Conservation (phyloP, 2,329 filamentous ascomycete genomes). For the Trichophyton equinum region DNA sequence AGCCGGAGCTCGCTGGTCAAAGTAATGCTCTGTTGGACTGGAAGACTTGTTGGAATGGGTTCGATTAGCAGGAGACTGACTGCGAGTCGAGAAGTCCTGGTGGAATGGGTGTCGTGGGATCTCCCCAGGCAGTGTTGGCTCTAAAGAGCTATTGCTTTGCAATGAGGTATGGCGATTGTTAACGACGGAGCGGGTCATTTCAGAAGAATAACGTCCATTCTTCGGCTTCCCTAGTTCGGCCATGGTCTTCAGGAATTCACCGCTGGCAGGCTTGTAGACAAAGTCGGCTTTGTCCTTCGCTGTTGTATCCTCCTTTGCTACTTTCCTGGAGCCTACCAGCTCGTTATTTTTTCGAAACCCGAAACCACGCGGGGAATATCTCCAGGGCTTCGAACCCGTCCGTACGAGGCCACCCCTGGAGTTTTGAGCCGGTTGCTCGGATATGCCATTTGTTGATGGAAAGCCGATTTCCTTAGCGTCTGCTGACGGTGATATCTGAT, state of each 20-base stretch:
- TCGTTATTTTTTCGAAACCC: neutral
- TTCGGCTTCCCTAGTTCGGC: conserved; percentile 13
- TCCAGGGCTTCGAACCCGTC: neutral
- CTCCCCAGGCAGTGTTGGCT: conserved; percentile 6
- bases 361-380: neutral
- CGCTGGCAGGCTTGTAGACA: conserved; percentile 15
- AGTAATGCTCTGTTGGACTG: neutral
- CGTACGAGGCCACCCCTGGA: neutral
- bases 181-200: neutral
- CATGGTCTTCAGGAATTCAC: conserved; percentile 14
- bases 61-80: neutral
- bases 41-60: neutral
- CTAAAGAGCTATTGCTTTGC: conserved; percentile 6
- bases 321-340: neutral
- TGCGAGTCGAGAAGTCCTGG: conserved; percentile 2
- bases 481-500: conserved; percentile 9
- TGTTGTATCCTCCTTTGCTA: neutral
- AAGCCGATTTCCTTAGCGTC: neutral
- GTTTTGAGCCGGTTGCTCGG: neutral
- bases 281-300: conserved; percentile 9
- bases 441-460: neutral
- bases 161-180: neutral
- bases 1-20: neutral
- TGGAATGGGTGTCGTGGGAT: conserved; percentile 14
- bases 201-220: neutral